Evolutionary conservation across 2,329 filamentous ascomycete genomes (phyloP), one percentile per base, ranked within the genome.

Genomic region (Arthrocladium fulminans): DNA sequence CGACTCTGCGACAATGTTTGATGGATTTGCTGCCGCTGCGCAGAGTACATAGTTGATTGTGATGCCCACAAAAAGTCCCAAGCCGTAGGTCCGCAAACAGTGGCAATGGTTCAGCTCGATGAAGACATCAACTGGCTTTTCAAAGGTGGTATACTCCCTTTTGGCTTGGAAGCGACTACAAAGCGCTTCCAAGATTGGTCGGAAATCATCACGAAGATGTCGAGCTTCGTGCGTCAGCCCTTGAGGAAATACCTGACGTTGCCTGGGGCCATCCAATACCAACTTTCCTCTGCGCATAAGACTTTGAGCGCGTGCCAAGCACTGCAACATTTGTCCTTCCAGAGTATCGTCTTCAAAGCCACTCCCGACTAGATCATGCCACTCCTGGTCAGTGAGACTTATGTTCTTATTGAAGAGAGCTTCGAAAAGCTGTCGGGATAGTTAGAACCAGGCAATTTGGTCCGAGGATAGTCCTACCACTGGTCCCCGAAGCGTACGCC

Each of bases 401-500:
- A 29, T 29, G 27, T 29, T 29, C 13, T 7, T 7, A 13, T 29
- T 29, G 27, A 29, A 29, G 13, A 29, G 27, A 7, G 27, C 27
- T 29, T 29, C 27, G 27, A 29, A 29, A 29, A 29, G 27, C 27
- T 29, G 27, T 29, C 27, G 8, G 34, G n/a, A 7, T 37, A n/a
- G n/a, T n/a, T 8, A 15, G 6, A 37, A n/a, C 6, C n/a, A 8
- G 6, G 7, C 12, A 37, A 37, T 6, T 7, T 37, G 12, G 7
- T 8, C n/a, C n/a, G 12, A 6, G 7, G 17, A 37, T 8, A 7
- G 8, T 8, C 34, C 7, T 43, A 54, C 50, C 38, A 54, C 50
- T 15, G 51, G 47, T 20, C 40, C 52, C 29, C 50, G 39, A 2
- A 54, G 39, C 12, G 47, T 30, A 13, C 47, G 40, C 7, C 52